phyloP scores from a whole-genome alignment of 179 eudicot genomes.

The Corrigiola litoralis region DNA sequence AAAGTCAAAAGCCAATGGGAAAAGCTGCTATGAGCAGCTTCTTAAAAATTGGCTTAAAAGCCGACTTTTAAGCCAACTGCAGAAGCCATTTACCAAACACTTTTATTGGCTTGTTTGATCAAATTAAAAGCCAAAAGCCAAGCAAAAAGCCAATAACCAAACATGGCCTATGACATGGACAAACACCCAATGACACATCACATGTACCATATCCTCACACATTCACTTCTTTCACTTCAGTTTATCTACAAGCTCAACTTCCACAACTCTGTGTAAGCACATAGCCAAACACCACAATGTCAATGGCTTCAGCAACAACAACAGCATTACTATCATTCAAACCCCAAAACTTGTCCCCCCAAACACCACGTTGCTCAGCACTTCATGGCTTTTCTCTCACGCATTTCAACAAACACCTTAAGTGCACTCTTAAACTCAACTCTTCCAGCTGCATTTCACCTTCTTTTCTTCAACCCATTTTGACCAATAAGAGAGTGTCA shows the following conservation, averaged over 20 bases:
- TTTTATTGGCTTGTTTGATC: no score
- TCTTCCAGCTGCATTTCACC: conserved; percentile 44
- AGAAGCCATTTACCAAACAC: no score
- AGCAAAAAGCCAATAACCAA: no score
- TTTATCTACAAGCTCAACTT: conserved; percentile 13
- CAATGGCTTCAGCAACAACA: conserved; percentile 29
- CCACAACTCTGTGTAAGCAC: not conserved
- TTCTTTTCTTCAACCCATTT: conserved; percentile 31
- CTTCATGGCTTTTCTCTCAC: conserved; percentile 25
- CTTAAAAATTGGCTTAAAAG: no score
- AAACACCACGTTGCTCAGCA: conserved; percentile 5
- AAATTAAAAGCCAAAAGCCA: no score
- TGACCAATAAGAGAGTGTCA: conserved; percentile 18
- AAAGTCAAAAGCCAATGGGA: no score
- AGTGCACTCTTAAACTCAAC: conserved; percentile 31
- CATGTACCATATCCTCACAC: not conserved
- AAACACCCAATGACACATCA: no score
- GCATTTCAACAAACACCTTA: conserved; percentile 31
- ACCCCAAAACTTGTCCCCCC: conserved; percentile 5
- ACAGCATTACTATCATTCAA: conserved; percentile 1
- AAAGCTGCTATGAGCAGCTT: no score
- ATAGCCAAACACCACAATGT: conserved; percentile 15
- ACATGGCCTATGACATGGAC: not conserved
- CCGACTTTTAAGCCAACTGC: no score
- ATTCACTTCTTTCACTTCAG: not conserved